These are phyloP conservation scores for Carpinus viminea DNA, from an alignment of 306 rosid genomes.

Conservation along the genomic window DNA sequence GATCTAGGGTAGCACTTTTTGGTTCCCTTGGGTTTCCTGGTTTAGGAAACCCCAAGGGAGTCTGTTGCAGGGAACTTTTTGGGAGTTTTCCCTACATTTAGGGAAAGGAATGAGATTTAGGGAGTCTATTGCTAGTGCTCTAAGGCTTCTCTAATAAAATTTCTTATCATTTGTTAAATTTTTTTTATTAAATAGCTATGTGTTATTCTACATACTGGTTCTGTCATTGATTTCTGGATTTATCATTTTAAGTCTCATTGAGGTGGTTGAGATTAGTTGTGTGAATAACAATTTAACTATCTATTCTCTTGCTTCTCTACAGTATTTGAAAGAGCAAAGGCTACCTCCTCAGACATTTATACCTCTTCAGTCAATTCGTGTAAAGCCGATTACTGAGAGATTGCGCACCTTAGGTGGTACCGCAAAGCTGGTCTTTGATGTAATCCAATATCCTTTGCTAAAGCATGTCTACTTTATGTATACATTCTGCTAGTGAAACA, in stretches of 20 bases:
- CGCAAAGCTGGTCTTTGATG: slow-evolving; percentile 86
- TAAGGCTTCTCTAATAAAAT: background rate
- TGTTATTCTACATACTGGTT: background rate
- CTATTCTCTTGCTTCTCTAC: slow-evolving; percentile 38
- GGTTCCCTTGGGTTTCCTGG: too few relatives aligned
- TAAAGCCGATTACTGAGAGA: slow-evolving; percentile 91
- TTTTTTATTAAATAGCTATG: too few relatives aligned
- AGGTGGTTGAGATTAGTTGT: slow-evolving; percentile 14
- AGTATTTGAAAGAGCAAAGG: slow-evolving; percentile 99
- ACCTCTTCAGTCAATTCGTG: slow-evolving; percentile 95
- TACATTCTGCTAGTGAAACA: slow-evolving; percentile 10
- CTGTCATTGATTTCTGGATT: background rate
- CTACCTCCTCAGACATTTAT: slow-evolving; percentile 99
- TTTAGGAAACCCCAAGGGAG: too few relatives aligned
- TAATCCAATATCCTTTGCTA: slow-evolving; percentile 88
- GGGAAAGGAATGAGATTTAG: too few relatives aligned
- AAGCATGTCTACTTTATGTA: slow-evolving; percentile 13
- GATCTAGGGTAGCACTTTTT: too few relatives aligned
- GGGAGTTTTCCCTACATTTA: too few relatives aligned
- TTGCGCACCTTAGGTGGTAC: slow-evolving; percentile 85
- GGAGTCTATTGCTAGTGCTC: too few relatives aligned
- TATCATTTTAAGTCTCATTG: background rate
- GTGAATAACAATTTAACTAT: slow-evolving; percentile 17
- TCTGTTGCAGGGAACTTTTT: too few relatives aligned
- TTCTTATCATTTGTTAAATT: background rate